Conservation (phyloP, 805 yeast species). For the Deakozyma indianensis region DNA sequence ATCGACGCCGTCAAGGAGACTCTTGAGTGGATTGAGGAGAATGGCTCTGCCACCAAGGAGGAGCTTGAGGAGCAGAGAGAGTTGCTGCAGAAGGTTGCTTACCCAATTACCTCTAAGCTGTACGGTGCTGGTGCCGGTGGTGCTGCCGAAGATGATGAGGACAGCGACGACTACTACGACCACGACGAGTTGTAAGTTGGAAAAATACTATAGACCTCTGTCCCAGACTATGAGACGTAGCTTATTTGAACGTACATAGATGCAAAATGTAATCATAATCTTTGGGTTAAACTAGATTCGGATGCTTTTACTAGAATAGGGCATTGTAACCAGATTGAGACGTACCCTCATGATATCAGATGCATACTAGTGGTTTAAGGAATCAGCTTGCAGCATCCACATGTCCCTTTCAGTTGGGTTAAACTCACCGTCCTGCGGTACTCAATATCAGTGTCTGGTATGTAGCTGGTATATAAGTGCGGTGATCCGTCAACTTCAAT, state of each 20-base stretch:
- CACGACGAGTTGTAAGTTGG: constrained; percentile 10
- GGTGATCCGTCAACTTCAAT: no score
- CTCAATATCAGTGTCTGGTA: neutral
- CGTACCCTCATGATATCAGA: neutral
- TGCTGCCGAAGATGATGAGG: neutral
- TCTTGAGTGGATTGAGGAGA: constrained; percentile 76
- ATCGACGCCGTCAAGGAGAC: constrained; percentile 79
- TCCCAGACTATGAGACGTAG: no score
- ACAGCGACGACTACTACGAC: constrained; percentile 11
- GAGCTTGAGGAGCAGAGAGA: constrained; percentile 89
- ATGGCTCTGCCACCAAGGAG: constrained; percentile 79
- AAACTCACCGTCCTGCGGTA: neutral
- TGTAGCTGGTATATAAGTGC: no score
- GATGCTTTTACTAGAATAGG: no score
- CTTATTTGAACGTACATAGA: neutral
- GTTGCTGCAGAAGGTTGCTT: constrained; percentile 63
- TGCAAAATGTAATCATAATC: neutral
- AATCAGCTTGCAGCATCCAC: neutral
- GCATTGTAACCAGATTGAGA: neutral
- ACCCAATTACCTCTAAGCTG: constrained; percentile 84
- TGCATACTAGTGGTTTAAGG: neutral
- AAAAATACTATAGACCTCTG: no score
- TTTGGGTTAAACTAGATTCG: neutral
- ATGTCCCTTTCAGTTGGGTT: neutral
- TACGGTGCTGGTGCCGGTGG: constrained; percentile 30